Evolutionary conservation across 805 yeast genomes (phyloP), one percentile per base, ranked within the genome.

Genomic region (Wickerhamomyces sydowiorum): DNA sequence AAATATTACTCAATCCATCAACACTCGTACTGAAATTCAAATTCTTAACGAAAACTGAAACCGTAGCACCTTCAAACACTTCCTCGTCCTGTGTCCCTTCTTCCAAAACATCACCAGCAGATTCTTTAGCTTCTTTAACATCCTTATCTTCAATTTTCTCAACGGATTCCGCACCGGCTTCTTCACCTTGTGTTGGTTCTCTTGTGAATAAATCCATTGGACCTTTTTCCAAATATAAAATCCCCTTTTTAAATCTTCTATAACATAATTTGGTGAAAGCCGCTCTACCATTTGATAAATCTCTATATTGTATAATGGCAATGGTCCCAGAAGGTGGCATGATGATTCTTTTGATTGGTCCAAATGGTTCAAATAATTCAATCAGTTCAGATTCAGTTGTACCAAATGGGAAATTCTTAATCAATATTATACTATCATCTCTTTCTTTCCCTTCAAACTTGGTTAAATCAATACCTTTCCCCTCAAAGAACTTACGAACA

Each of bases 251-350:
- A 57, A 91, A 79, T 56, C 97, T 74, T 59, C 91, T 80, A 62
- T 82, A 93, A 17, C 97, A 85, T 35, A 93, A 69, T 56, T 87
- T 88, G 23, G 86, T 72, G 60, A 93, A 93, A 1, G 98, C 98
- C 4, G 86, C 72, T 64, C 97, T 80, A 2, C 95, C 98, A 36
- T 84, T 70, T 13, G 95, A 83, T 3, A 80, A 66, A 60, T 86
- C 91, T 54, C 89, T 72, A 63, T 81, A 90, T 63, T 91, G 96
- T 9, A 93, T 81, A 57, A 93, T 85, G 12, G 98, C 97, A 53
- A 93, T 88, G 0, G 96, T 89, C 9, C 97, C 98, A 6, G 95
- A 85, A 6, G 96, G 96, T 14, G 99, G 99, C 88, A 93, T 86
- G 47, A 93, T 65, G 15, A 89, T 70, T 52, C 96, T 74, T 48